Evolutionary conservation across 2,329 filamentous ascomycete genomes (phyloP), one percentile per base, ranked within the genome.

Genomic region (Talaromyces sp.): DNA sequence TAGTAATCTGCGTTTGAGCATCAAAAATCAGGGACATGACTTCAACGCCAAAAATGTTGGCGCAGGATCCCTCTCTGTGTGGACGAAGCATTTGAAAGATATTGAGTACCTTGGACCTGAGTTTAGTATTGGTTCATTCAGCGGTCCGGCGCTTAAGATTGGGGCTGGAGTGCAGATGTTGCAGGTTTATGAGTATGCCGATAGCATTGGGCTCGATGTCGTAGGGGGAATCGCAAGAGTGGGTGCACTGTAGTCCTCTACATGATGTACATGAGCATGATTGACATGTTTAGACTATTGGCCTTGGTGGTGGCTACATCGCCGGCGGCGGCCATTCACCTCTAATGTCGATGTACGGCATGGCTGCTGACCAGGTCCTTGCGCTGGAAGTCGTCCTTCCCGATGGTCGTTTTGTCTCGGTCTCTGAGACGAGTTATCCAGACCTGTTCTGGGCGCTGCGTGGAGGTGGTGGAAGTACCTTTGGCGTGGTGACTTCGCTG

Each of bases 301-400:
- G 82, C 0, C 85, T 89, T 4, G 86, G 86, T 1, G 87, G 87
- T 14, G 87, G 87, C 1, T 89, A 84, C 68, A 82, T 79, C 6
- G 84, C 87, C 70, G 86, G 85, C 6, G 87, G 86, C 14, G 87
- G 88, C 0, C 85, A 88, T 70, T 82, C 81, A 0, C 77, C 82
- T 48, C 47, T 62, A 10, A 48, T 39, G 24, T 61, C 47, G 14
- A 22, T 56, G 13, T 62, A 57, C 50, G 63, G 88, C 6, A 77
- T 90, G 0, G 84, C 76, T 10, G 85, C 85, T 0, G 87, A 90
- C 67, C 82, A 89, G 60, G 80, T 83, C 0, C 77, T 90, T 2
- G 79, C 83, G 66, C 84, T 79, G 62, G 80, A 87, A 66, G 83
- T 87, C 1, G 79, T 89, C n/a, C 84, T 82, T 10, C 83, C 80